Evolutionary conservation across 208 protist species (phyloP).

Genomic region (Spongospora subterranea): DNA sequence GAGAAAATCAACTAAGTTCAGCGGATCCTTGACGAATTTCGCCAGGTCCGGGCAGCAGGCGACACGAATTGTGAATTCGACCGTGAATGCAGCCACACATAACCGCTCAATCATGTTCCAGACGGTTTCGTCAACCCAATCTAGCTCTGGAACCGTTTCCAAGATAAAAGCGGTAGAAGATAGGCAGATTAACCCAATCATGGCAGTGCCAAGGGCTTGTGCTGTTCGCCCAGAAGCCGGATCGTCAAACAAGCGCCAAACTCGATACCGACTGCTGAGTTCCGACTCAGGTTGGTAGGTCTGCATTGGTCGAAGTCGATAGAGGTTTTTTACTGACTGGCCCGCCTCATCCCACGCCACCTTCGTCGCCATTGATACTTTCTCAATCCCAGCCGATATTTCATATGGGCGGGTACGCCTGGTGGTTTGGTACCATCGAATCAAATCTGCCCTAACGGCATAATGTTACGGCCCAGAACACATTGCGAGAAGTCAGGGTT

Average conservation of each 20-base stretch:
- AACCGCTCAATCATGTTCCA: constrained; percentile 62
- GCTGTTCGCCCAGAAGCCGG: background rate
- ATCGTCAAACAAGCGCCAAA: constrained; percentile 34
- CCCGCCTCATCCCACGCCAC: no score
- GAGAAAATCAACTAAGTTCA: constrained; percentile 70
- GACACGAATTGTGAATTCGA: constrained; percentile 62
- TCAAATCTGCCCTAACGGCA: no score
- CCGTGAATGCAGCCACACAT: constrained; percentile 60
- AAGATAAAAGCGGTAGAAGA: constrained; percentile 39
- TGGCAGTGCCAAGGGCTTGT: background rate
- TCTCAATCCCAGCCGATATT: no score
- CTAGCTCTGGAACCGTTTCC: constrained; percentile 46
- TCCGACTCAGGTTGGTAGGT: background rate
- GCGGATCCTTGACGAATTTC: constrained; percentile 17
- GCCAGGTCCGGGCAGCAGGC: background rate
- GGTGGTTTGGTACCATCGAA: no score
- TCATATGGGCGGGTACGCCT: no score
- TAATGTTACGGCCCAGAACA: no score
- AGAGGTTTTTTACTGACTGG: no score
- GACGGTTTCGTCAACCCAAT: background rate
- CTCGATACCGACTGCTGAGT: background rate
- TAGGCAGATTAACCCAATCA: constrained; percentile 51
- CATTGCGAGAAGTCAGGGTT: no score
- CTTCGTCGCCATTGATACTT: no score
- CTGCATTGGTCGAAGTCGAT: background rate